phyloP scores from a whole-genome alignment of 768 basidiomycete species.

The Boletellus ananiceps region DNA sequence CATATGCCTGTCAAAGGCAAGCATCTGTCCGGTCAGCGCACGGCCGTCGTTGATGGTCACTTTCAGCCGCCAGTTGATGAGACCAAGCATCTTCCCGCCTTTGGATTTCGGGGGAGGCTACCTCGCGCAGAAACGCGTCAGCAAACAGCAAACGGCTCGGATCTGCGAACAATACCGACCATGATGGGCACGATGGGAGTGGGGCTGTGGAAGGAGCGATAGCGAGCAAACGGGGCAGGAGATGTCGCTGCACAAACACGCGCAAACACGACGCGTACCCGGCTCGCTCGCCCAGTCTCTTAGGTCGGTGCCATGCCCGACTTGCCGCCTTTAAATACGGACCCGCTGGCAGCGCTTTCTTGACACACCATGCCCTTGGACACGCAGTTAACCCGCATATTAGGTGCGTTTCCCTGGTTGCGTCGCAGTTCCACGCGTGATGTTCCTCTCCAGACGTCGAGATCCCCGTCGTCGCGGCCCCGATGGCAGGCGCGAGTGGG shows the following conservation, averaged over 20 bases:
- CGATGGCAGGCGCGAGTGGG: conserved; percentile 71
- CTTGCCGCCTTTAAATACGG: too few species aligned
- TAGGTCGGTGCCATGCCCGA: too few species aligned
- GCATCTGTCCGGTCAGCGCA: conserved; percentile 94
- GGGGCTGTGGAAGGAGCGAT: conserved; percentile 17
- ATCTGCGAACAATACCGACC: conserved; percentile 38
- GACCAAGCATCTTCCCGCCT: conserved; percentile 95
- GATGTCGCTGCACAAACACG: conserved; percentile 7
- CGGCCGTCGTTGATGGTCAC: conserved; percentile 97
- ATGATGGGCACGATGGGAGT: conserved; percentile 47
- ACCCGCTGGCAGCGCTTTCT: too few species aligned
- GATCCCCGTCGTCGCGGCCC: conserved; percentile 57
- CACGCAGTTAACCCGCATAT: conserved; percentile 45
- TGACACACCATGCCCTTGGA: conserved; percentile 17
- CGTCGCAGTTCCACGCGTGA: not conserved
- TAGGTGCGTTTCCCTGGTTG: conserved; percentile 37
- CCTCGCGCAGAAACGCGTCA: conserved; percentile 7
- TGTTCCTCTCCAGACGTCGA: conserved; percentile 40
- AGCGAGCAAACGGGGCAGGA: conserved; percentile 10
- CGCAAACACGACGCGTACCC: conserved; percentile 24
- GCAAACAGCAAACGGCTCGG: not conserved
- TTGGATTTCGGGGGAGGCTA: conserved; percentile 96
- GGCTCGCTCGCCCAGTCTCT: too few species aligned
- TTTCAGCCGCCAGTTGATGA: conserved; percentile 97
- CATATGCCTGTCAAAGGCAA: conserved; percentile 99